A percentile compares a stretch with the other conserved stretches of the same genome.
These are phyloP conservation scores for Eimeria maxima DNA, from an alignment of 169 alveolate genomes.

Conservation along the genomic window DNA sequence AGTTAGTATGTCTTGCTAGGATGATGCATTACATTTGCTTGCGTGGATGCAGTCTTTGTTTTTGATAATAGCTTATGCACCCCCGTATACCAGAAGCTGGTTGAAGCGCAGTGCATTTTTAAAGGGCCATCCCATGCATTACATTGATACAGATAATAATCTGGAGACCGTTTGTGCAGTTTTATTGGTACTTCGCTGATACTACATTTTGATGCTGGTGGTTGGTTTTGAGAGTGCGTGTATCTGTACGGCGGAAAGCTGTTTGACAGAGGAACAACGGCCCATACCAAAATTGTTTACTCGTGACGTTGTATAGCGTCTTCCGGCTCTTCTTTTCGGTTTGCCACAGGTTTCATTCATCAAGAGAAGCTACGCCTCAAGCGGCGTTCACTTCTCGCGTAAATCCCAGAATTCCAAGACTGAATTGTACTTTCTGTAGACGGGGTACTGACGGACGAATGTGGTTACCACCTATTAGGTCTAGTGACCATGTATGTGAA, in stretches of 20 bases:
- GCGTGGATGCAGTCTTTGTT: background rate
- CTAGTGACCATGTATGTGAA: background rate
- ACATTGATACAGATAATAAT: too few species aligned
- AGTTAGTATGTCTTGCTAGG: background rate
- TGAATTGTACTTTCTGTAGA: background rate
- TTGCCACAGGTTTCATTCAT: background rate
- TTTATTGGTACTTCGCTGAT: too few species aligned
- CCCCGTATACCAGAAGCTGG: background rate
- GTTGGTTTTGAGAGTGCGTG: too few species aligned
- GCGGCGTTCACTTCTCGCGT: background rate
- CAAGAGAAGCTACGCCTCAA: background rate
- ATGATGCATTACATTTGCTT: background rate
- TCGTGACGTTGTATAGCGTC: too few species aligned
- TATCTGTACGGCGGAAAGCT: too few species aligned
- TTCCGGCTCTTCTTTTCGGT: background rate
- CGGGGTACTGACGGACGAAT: background rate
- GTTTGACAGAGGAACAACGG: too few species aligned
- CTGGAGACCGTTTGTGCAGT: too few species aligned
- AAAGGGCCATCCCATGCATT: background rate
- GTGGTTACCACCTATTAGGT: background rate
- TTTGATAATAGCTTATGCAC: background rate
- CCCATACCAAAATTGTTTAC: too few species aligned
- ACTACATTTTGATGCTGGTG: too few species aligned
- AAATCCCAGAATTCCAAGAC: background rate
- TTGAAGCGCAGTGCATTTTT: background rate